Evolutionary conservation across 176 grass and related monocot species (phyloP).

Genomic region (Carex littledalei): DNA sequence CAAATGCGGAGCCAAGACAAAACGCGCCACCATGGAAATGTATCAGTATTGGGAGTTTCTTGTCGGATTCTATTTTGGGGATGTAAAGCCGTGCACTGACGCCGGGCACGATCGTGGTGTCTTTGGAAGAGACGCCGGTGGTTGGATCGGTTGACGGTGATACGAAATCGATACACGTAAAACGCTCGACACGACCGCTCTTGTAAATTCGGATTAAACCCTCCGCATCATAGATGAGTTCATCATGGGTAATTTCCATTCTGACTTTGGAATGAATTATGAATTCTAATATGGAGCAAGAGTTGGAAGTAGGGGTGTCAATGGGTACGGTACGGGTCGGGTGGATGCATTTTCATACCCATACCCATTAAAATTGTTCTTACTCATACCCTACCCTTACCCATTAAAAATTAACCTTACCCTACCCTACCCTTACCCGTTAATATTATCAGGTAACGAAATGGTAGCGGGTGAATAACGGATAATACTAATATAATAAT

Average conservation of each 20-base stretch:
- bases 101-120: constrained; percentile 23
- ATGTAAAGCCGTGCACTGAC: constrained; percentile 47
- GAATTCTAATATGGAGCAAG: neutral
- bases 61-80: neutral
- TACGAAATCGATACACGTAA: constrained; percentile 31
- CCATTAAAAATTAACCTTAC: no score
- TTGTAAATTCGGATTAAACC: constrained; percentile 14
- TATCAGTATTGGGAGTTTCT: constrained; percentile 41
- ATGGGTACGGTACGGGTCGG: no score
- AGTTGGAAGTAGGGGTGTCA: no score
- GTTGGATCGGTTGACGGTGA: constrained; percentile 30
- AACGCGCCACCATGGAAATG: constrained; percentile 64
- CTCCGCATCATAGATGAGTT: constrained; percentile 7
- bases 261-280: neutral
- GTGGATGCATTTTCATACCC: no score
- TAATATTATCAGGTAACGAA: no score
- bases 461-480: no score
- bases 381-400: no score
- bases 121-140: constrained; percentile 44
- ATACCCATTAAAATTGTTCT: no score
- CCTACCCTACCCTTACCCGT: no score
- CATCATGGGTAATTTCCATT: constrained; percentile 13
- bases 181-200: constrained; percentile 57
- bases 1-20: constrained; percentile 62
- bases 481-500: no score